Evolutionary conservation across 2,329 filamentous ascomycete species (phyloP).

Genomic region (Cordyceps tenuipes): DNA sequence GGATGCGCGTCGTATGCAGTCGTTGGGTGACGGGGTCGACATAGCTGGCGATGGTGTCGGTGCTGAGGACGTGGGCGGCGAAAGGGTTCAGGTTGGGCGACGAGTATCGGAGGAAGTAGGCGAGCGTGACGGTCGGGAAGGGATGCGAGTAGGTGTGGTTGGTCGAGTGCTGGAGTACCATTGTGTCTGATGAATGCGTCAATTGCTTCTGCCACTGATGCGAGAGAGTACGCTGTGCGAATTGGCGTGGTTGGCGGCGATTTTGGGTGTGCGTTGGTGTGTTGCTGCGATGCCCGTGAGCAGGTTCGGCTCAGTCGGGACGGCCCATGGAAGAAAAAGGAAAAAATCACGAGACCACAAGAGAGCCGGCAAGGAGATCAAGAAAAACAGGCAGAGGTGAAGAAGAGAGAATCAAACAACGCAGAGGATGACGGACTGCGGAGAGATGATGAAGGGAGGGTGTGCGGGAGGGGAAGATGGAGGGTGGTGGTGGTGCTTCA

Average conservation of each 20-base stretch:
- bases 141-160: conserved; percentile 71
- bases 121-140: conserved; percentile 77
- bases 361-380: neutral
- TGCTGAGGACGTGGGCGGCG: conserved; percentile 71
- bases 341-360: conserved; percentile 11
- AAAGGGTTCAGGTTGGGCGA: conserved; percentile 65
- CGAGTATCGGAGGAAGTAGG: conserved; percentile 83
- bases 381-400: neutral
- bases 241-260: neutral
- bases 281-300: conserved; percentile 13
- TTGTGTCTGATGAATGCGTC: conserved; percentile 30
- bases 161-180: conserved; percentile 57
- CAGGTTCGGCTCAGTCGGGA: conserved; percentile 18
- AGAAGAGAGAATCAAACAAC: neutral
- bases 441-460: conserved; percentile 1
- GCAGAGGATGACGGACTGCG: conserved; percentile 5
- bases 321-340: conserved; percentile 15
- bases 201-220: conserved; percentile 12
- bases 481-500: conserved; percentile 7
- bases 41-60: conserved; percentile 68
- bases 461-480: neutral
- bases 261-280: neutral
- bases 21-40: conserved; percentile 67
- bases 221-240: neutral
- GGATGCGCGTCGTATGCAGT: conserved; percentile 69